phyloP scores from a whole-genome alignment of 2,329 filamentous ascomycete genomes.

The Fusarium redolens region DNA sequence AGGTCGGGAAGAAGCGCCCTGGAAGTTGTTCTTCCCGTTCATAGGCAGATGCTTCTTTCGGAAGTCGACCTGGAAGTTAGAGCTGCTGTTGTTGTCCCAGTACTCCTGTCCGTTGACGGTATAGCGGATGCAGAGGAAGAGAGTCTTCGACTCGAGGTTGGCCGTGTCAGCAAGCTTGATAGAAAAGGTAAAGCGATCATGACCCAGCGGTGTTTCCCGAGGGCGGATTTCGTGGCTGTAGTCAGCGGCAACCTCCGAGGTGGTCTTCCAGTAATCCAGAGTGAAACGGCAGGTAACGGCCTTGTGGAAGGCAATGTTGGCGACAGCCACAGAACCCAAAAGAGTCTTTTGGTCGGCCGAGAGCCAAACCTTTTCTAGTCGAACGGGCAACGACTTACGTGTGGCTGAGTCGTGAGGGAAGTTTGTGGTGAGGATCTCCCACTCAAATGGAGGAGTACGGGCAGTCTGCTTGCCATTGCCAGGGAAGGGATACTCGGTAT shows the following conservation, averaged over 20 bases:
- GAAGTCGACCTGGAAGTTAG: conserved; percentile 97
- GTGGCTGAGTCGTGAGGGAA: conserved; percentile 71
- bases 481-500: conserved; percentile 88
- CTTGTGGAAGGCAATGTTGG: conserved; percentile 92
- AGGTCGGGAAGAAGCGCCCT: conserved; percentile 63
- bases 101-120: conserved; percentile 84
- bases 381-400: conserved; percentile 74
- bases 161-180: conserved; percentile 93
- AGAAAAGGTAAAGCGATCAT: conserved; percentile 92
- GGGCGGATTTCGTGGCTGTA: conserved; percentile 82
- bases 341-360: conserved; percentile 89
- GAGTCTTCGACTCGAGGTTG: conserved; percentile 90
- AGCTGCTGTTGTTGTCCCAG: conserved; percentile 92
- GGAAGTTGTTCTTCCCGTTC: conserved; percentile 66
- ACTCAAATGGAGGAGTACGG: conserved; percentile 73
- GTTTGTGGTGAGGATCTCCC: conserved; percentile 88
- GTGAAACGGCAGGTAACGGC: conserved; percentile 92
- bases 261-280: conserved; percentile 98
- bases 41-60: conserved; percentile 77
- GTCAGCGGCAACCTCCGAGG: conserved; percentile 92
- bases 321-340: conserved; percentile 84
- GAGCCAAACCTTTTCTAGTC: conserved; percentile 86
- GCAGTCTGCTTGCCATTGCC: conserved; percentile 54
- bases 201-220: conserved; percentile 72
- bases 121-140: conserved; percentile 93